These are phyloP conservation scores for Hansenula sp. DNA, from an alignment of 1,139 yeast genomes.

Conservation along the genomic window DNA sequence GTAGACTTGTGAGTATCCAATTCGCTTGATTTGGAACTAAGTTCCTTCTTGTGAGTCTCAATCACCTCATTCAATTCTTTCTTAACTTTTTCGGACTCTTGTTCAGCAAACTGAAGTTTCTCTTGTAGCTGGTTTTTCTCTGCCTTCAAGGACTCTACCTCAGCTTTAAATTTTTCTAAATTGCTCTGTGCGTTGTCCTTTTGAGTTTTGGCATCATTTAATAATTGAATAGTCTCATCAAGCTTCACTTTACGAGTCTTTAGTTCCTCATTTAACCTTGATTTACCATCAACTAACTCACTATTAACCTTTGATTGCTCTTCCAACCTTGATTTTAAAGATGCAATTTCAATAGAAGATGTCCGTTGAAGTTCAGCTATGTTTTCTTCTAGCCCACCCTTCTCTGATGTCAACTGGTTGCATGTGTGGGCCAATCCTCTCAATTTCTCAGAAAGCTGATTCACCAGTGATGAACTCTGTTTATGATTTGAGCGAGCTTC, in stretches of 20 bases:
- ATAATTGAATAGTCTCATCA: too few relatives aligned
- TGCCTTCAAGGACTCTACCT: too few relatives aligned
- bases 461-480: conserved; percentile 25
- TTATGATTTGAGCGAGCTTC: conserved; percentile 24
- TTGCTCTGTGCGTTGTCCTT: too few relatives aligned
- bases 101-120: too few relatives aligned
- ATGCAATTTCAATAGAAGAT: conserved; percentile 6
- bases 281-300: conserved; percentile 1
- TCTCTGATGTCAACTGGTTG: conserved; percentile 23
- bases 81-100: neutral
- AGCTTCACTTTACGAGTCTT: too few relatives aligned
- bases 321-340: conserved; percentile 7
- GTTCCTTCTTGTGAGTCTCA: neutral
- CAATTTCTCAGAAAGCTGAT: conserved; percentile 32
- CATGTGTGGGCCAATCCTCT: conserved; percentile 28
- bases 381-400: conserved; percentile 16
- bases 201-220: too few relatives aligned
- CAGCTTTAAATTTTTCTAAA: too few relatives aligned
- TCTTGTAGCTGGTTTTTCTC: too few relatives aligned
- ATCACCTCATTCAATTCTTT: conserved; percentile 7
- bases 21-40: neutral
- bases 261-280: neutral
- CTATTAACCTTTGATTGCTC: conserved; percentile 9
- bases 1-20: neutral
- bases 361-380: conserved; percentile 7